These are phyloP conservation scores for Boletus pseudo-olivaceus DNA, from an alignment of 768 basidiomycete species.

Conservation along the genomic window DNA sequence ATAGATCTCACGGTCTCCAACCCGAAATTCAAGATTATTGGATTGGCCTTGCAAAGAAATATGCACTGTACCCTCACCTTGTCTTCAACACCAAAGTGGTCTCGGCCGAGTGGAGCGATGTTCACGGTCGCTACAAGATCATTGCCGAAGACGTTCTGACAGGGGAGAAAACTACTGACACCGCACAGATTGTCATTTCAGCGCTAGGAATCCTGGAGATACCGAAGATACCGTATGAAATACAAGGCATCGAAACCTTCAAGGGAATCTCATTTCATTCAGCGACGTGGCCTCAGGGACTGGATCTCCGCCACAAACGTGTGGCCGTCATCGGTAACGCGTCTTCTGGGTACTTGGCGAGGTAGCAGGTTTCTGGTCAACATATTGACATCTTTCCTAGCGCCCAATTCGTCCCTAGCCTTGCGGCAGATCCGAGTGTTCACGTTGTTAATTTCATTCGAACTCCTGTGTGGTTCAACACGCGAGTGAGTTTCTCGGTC, in stretches of 20 bases:
- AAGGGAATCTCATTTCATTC: conserved; percentile 53
- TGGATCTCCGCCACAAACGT: conserved; percentile 40
- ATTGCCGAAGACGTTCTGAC: conserved; percentile 31
- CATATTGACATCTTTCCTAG: conserved; percentile 31
- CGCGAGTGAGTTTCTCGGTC: conserved; percentile 38
- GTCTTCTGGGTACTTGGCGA: conserved; percentile 50
- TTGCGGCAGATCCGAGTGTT: conserved; percentile 49
- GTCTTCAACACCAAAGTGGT: conserved; percentile 43
- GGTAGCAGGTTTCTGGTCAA: neutral
- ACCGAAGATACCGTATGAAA: conserved; percentile 36
- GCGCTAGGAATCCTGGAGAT: conserved; percentile 47
- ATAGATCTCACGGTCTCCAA: conserved; percentile 38
- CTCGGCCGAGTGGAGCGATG: conserved; percentile 43
- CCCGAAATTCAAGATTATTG: conserved; percentile 44
- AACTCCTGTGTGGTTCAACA: conserved; percentile 59
- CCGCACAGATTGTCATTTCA: conserved; percentile 48
- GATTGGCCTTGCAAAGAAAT: conserved; percentile 39
- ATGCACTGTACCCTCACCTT: conserved; percentile 40
- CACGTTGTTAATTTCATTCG: conserved; percentile 56
- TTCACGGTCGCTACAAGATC: conserved; percentile 36
- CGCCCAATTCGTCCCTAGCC: conserved; percentile 57
- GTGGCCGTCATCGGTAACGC: conserved; percentile 56
- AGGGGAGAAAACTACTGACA: conserved; percentile 26
- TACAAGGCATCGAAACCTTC: conserved; percentile 39
- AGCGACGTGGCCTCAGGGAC: conserved; percentile 43